These are phyloP conservation scores for Phyllosticta citrichinensis DNA, from an alignment of 2,329 filamentous ascomycete genomes.

Conservation along the genomic window DNA sequence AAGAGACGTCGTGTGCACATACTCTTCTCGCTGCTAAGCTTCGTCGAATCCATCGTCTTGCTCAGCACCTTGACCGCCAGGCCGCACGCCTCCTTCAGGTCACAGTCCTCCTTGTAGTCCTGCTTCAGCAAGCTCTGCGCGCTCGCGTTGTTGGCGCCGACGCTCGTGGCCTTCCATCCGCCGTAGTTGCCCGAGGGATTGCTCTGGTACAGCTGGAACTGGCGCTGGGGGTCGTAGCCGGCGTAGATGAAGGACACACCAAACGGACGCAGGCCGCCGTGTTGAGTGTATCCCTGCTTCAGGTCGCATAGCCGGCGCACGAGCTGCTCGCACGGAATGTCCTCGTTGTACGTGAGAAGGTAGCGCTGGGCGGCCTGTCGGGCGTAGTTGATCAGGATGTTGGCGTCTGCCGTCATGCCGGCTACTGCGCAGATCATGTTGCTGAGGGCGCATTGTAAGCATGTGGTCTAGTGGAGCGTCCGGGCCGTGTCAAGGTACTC, in stretches of 20 bases:
- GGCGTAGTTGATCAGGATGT: conserved; percentile 99
- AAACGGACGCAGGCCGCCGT: conserved; percentile 94
- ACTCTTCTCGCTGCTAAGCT: conserved; percentile 99
- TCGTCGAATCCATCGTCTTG: conserved; percentile 99
- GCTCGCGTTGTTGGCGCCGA: conserved; percentile 95
- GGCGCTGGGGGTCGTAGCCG: conserved; percentile 87
- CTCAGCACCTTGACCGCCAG: conserved; percentile 98
- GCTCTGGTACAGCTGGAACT: conserved; percentile 98
- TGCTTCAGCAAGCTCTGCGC: conserved; percentile 96
- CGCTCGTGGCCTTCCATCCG: conserved; percentile 97
- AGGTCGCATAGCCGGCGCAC: conserved; percentile 93
- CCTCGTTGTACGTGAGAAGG: conserved; percentile 98
- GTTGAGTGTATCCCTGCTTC: conserved; percentile 98
- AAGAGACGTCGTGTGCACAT: conserved; percentile 29
- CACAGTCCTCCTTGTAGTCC: conserved; percentile 98
- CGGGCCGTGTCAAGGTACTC: conserved; percentile 52
- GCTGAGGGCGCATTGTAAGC: conserved; percentile 39
- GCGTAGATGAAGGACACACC: conserved; percentile 99
- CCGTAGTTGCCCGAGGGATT: conserved; percentile 99
- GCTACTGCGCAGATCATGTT: conserved; percentile 99
- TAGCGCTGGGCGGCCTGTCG: conserved; percentile 94
- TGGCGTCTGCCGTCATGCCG: conserved; percentile 98
- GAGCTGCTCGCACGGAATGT: conserved; percentile 98
- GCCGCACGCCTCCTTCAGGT: conserved; percentile 88
- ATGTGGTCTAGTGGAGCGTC: background rate